Conservation (phyloP, 148 eudicot species). For the Chenopodium suecicum region DNA sequence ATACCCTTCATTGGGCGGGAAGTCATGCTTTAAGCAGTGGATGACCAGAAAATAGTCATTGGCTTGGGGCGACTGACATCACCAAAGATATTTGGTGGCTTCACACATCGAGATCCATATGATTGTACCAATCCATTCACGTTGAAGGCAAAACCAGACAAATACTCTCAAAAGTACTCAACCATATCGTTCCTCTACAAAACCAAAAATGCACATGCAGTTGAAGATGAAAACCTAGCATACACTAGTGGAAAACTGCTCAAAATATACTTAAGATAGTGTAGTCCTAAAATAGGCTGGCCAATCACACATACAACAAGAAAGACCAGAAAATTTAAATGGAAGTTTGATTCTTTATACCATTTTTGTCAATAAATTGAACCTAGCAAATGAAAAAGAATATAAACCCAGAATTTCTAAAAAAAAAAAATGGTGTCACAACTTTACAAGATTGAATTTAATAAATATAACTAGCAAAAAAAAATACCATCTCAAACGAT, state of each 20-base stretch:
- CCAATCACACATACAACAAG: too few relatives aligned
- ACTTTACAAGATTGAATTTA: too few relatives aligned
- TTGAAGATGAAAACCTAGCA: neutral
- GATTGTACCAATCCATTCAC: slow-evolving; percentile 95
- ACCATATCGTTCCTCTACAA: slow-evolving; percentile 90
- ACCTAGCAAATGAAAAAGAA: too few relatives aligned
- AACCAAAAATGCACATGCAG: slow-evolving; percentile 14
- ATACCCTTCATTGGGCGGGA: slow-evolving; percentile 98
- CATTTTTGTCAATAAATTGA: too few relatives aligned
- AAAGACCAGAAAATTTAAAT: too few relatives aligned
- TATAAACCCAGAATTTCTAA: too few relatives aligned
- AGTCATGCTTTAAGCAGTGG: slow-evolving; percentile 86
- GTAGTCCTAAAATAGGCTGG: too few relatives aligned
- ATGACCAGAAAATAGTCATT: slow-evolving; percentile 95
- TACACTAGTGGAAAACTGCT: neutral
- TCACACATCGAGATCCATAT: slow-evolving; percentile 93
- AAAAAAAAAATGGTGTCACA: too few relatives aligned
- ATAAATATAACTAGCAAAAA: too few relatives aligned
- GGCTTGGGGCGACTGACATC: slow-evolving; percentile 96
- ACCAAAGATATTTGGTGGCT: slow-evolving; percentile 96
- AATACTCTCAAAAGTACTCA: slow-evolving; percentile 92
- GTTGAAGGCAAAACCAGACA: slow-evolving; percentile 91
- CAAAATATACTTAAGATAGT: too few relatives aligned
- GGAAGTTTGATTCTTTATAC: too few relatives aligned
- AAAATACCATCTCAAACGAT: neutral